Evolutionary conservation across 106 monocot species (phyloP), one percentile per base, ranked within the genome.

Genomic region (Apostasia shenzhenica): DNA sequence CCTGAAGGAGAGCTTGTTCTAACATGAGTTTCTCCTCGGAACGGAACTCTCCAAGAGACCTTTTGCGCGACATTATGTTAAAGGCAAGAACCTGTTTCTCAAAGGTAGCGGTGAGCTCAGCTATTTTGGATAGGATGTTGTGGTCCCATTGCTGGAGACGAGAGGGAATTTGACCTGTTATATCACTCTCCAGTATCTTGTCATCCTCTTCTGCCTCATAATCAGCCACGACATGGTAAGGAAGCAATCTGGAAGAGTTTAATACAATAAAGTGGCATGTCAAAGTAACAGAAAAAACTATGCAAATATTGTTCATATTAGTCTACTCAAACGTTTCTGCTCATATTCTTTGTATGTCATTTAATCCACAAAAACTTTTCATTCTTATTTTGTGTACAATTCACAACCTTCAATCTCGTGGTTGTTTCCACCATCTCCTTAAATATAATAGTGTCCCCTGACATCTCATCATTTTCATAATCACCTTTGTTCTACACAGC

Each of bases 161-260:
- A 1, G 93, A 93, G 5, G 68, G 79, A 2, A 81, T 44, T 71
- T 90, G 89, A 1, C 93, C 89, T 4, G 84, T 84, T 0, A 82
- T 84, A 46, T 93, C 93, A 54, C 72, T 82, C 39, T 93, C 93
- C 5, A 93, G 79, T 6, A 84, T 84, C 55, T 82, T 75, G 70
- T 90, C 93, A 69, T 93, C 93, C 68, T 93, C 93, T 76, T 93
- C 93, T 8, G 93, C 93, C 73, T 93, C 93, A 52, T 78, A 93
- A 51, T 93, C 89, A 1, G 93, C 79, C 6, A 93, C 86, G 38
- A 93, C 84, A 65, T 93, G 93, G 55, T 86, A 93, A 9, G 89
- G 93, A 67, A 93, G 68, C 52, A 93, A 62, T 63, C 93, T 93
- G 77, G 47, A 69, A 43, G 45, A 8, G 43, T 39, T 0, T 3